Evolutionary conservation across 257 asterid genomes (phyloP).

Genomic region (Solanum pimpinellifolium): DNA sequence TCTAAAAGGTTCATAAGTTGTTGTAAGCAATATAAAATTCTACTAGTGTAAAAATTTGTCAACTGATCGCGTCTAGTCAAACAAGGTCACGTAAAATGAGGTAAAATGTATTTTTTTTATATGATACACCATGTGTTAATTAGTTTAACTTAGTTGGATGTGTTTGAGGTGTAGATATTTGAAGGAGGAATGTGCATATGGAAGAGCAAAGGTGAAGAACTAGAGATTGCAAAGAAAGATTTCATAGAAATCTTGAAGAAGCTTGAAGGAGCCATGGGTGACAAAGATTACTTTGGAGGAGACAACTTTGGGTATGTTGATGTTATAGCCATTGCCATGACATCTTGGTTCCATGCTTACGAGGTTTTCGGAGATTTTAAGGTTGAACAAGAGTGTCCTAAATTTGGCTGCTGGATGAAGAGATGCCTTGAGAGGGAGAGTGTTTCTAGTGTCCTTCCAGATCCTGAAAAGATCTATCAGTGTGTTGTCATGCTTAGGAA

Average conservation of each 20-base stretch:
- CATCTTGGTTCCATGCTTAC: constrained; percentile 52
- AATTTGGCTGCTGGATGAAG: constrained; percentile 44
- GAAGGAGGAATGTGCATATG: constrained; percentile 38
- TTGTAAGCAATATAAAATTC: neutral
- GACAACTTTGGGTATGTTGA: constrained; percentile 54
- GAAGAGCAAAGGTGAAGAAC: constrained; percentile 44
- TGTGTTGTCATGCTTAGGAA: constrained; percentile 40
- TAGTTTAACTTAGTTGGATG: neutral
- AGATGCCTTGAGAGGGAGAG: constrained; percentile 47
- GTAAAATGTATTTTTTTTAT: neutral
- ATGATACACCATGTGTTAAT: neutral
- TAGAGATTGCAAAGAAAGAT: constrained; percentile 41
- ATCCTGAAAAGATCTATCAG: constrained; percentile 32
- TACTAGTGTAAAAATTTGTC: too few relatives aligned
- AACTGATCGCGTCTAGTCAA: neutral
- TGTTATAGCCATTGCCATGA: constrained; percentile 24
- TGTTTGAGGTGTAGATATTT: constrained; percentile 22
- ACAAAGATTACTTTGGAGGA: constrained; percentile 48
- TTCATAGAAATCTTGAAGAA: constrained; percentile 50
- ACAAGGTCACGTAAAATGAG: neutral
- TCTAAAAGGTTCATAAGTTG: neutral
- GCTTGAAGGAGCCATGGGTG: constrained; percentile 63
- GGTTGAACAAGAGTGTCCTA: constrained; percentile 49
- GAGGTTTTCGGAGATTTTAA: constrained; percentile 57
- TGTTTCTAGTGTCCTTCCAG: constrained; percentile 37